Evolutionary conservation across 768 basidiomycete species (phyloP), one percentile per base, ranked within the genome.

Genomic region (Chlorophyllum brunneum): DNA sequence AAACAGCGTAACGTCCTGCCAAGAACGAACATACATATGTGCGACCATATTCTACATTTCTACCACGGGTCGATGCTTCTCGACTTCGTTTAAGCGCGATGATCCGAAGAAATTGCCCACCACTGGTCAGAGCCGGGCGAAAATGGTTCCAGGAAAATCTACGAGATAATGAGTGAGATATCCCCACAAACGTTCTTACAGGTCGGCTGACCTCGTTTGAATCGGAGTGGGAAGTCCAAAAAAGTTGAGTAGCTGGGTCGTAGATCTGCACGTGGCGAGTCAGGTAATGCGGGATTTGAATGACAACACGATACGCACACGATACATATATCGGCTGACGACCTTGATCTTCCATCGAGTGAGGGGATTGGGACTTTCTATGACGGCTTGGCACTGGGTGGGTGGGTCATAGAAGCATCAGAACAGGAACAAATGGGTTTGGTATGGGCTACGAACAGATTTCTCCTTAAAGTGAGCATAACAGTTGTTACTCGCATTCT

Each of bases 101-200:
- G 43, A 15, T 40, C 40, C 8, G 49, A 51, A 22, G 39, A 41
- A n/a, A 51, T 51, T 5, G 49, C 49, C 49, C 49, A 51, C 49
- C 49, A 51, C 16, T 51, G 49, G 27, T 51, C 49, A 15, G 49
- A 51, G 18, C 49, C 49, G 11, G 49, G 39, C 4, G 29, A 41
- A 27, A 51, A 51, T 23, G 49, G 49, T 34, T 51, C 49, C 4
- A 51, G 31, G 40, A 11, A 51, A 15, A 51, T 42, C 49, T 51
- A 39, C 8, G 15, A 24, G 13, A 5, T 37, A 8, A 11, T 7
- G 27, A 31, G 29, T 49, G 4, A 20, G 24, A 0, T n/a, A 11
- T 40, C 38, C 23, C 16, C 3, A 36, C 11, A 16, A 4, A 4
- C 16, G 22, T 13, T n/a, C 15, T 15, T 10, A 5, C 13, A 11